Base-by-base conservation (phyloP, 148 eudicot species). In the Spergularia marina region DNA sequence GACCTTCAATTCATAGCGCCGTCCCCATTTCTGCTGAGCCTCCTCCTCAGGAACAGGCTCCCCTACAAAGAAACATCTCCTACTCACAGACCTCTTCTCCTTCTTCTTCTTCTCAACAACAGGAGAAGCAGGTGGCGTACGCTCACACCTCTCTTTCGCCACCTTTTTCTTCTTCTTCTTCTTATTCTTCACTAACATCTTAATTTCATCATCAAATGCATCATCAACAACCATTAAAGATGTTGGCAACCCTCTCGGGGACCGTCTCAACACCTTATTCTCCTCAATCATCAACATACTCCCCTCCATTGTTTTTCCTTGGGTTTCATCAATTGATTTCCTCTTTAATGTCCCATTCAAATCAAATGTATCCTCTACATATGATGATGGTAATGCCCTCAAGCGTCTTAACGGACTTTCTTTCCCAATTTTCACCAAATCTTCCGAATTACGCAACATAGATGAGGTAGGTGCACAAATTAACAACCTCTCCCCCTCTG, bases 1-100 rank as follows among this genome's bases (percentile, higher is more conserved):
- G 80, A 94, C 98, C 98, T 91, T 90, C 82, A 88, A 80, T 66
- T 94, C 84, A 68, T 87, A 94, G 25, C 98, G 91, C 93, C 97
- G 91, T 5, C 74, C 59, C 98, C 98, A 94, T 73, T 81, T 87
- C 71, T 77, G 82, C 64, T 63, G 82, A 82, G 98, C 98, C 72
- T 89, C 97, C 69, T 86, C 89, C 64, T 88, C 90, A 12, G 79
- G 75, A 82, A 94, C 85, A 21, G 97, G 87, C 58, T 88, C 89
- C 30, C 98, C 97, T 17, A 89, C 68, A 69, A 89, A 94, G 77
- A 76, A 85, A 36, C 76, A 70, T 39, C 39, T 68, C 58, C 65
- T 74, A 73, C 68, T 40, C 69, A 39, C 17, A 9, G 70, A 74
- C 63, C 52, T 74, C 65, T 74, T 73, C 69, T 68, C 69, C n/a